phyloP scores from a whole-genome alignment of 768 basidiomycete genomes.

The Pleurotus eryngii region DNA sequence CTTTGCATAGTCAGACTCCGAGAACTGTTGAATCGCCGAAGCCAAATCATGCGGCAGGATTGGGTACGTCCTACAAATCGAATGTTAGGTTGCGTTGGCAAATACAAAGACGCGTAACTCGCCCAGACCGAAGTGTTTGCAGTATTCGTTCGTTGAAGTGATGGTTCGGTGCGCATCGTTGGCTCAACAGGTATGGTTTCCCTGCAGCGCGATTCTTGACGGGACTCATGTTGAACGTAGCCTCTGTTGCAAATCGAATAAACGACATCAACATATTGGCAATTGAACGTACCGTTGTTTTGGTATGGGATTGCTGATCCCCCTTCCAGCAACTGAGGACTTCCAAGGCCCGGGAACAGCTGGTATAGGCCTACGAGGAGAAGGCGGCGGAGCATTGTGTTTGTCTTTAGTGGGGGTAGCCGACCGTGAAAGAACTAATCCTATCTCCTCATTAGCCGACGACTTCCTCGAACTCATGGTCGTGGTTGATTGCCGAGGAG shows the following conservation, averaged over 20 bases:
- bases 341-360: conserved; percentile 33
- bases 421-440: conserved; percentile 20
- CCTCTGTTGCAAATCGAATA: conserved; percentile 38
- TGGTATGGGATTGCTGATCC: conserved; percentile 65
- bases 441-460: conserved; percentile 12
- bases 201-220: conserved; percentile 61
- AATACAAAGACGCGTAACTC: conserved; percentile 22
- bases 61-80: conserved; percentile 58
- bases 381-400: conserved; percentile 29
- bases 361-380: conserved; percentile 44
- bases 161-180: conserved; percentile 19
- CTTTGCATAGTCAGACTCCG: conserved; percentile 78
- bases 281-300: conserved; percentile 59
- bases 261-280: conserved; percentile 2
- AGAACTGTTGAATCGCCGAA: conserved; percentile 84
- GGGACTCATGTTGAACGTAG: conserved; percentile 72
- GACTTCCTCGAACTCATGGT: conserved; percentile 12
- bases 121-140: conserved; percentile 68
- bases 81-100: conserved; percentile 9
- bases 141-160: conserved; percentile 24
- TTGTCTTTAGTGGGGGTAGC: conserved; percentile 25
- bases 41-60: conserved; percentile 77
- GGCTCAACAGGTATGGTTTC: conserved; percentile 56
- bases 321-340: conserved; percentile 55
- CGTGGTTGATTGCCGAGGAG: conserved; percentile 6